Evolutionary conservation across 208 protist genomes (phyloP).

Genomic region (Trypanosoma boissoni): DNA sequence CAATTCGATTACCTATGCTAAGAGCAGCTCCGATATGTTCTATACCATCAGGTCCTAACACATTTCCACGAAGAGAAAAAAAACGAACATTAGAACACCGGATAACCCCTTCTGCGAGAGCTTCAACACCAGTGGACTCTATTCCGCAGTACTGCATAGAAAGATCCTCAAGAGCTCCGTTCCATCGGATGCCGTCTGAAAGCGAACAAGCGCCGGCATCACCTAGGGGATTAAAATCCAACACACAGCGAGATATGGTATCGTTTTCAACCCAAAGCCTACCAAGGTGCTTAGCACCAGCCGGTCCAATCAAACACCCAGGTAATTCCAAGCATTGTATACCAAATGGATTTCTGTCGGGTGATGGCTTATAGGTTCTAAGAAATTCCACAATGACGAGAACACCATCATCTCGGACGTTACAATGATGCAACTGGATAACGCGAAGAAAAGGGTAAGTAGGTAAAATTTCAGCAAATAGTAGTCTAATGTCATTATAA

Average conservation of each 20-base stretch:
- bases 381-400: conserved; percentile 78
- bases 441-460: conserved; percentile 74
- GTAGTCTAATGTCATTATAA: conserved; percentile 37
- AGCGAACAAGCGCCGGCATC: conserved; percentile 63
- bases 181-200: conserved; percentile 78
- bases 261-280: conserved; percentile 62
- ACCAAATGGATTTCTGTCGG: conserved; percentile 77
- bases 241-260: conserved; percentile 56
- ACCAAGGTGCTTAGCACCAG: conserved; percentile 66
- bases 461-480: conserved; percentile 58
- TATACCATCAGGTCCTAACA: conserved; percentile 62
- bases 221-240: conserved; percentile 83
- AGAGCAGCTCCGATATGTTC: conserved; percentile 55
- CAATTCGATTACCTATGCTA: conserved; percentile 46
- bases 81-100: conserved; percentile 59
- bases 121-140: conserved; percentile 30
- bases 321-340: conserved; percentile 80
- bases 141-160: conserved; percentile 84
- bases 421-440: conserved; percentile 69
- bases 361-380: conserved; percentile 56
- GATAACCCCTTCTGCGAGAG: conserved; percentile 63
- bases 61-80: conserved; percentile 74
- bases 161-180: conserved; percentile 57
- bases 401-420: conserved; percentile 76
- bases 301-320: conserved; percentile 57